Percentiles rank a stretch among this genome's conserved stretches.
Evolutionary conservation across 257 asterid species (phyloP).

Genomic region (Primulina huaijiensis): DNA sequence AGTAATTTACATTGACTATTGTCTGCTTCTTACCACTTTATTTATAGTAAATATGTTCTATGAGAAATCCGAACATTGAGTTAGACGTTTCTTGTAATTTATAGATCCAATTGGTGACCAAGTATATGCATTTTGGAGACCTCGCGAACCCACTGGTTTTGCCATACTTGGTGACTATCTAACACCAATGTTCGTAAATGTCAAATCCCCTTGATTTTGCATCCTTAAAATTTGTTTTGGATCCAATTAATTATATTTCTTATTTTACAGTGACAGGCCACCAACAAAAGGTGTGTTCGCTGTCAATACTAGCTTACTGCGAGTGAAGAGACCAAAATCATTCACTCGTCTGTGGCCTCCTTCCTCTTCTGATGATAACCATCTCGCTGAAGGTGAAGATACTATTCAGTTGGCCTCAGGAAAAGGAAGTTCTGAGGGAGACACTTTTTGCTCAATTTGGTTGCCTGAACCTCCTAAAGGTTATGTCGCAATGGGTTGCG

Average conservation of each 20-base stretch:
- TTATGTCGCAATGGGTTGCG: constrained; percentile 93
- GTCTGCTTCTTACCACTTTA: constrained; percentile 10
- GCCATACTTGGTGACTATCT: constrained; percentile 89
- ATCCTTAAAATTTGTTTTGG: constrained; percentile 14
- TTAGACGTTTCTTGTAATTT: constrained; percentile 22
- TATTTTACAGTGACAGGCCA: constrained; percentile 75
- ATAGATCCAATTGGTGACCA: constrained; percentile 54
- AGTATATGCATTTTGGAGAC: constrained; percentile 86
- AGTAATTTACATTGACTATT: constrained; percentile 38
- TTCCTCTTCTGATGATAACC: constrained; percentile 31
- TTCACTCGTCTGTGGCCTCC: constrained; percentile 73
- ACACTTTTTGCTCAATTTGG: constrained; percentile 74
- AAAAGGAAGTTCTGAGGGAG: constrained; percentile 32
- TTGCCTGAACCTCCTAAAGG: constrained; percentile 95
- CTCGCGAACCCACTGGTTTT: constrained; percentile 96
- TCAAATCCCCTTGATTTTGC: constrained; percentile 19
- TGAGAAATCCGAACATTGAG: constrained; percentile 19
- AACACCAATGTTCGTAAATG: constrained; percentile 77
- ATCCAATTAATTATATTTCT: constrained; percentile 15
- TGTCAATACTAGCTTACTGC: constrained; percentile 76
- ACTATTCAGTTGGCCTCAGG: constrained; percentile 32
- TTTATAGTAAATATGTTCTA: not conserved
- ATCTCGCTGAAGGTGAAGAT: constrained; percentile 29
- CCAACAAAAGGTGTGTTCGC: constrained; percentile 93
- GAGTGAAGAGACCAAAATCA: constrained; percentile 84